phyloP scores from a whole-genome alignment of 192 early-diverging fungal genomes.

The Dispira parvispora region DNA sequence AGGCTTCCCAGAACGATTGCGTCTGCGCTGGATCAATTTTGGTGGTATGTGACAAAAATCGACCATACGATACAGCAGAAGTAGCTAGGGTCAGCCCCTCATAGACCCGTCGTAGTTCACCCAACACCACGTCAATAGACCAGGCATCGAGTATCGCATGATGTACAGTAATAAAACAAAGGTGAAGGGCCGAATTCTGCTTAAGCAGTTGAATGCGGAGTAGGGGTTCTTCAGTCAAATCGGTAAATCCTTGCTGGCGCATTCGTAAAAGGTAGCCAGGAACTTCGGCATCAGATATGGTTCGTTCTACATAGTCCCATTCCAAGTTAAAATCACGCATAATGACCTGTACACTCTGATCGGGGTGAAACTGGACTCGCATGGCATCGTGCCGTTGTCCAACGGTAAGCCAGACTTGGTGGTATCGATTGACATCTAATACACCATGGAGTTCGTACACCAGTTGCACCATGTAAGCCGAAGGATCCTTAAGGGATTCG shows the following conservation, averaged over 20 bases:
- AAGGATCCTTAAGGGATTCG: conserved; percentile 3
- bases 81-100: neutral
- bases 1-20: conserved; percentile 4
- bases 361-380: neutral
- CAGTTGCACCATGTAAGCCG: conserved; percentile 8
- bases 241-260: neutral
- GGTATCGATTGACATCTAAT: neutral
- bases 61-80: too few species aligned
- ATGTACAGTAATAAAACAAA: neutral
- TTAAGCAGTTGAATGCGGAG: neutral
- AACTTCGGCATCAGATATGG: neutral
- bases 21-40: neutral
- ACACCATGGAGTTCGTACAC: neutral
- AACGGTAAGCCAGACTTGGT: neutral
- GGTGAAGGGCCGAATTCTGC: neutral
- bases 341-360: neutral
- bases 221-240: neutral
- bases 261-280: neutral
- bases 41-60: too few species aligned
- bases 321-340: neutral
- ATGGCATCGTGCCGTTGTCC: neutral
- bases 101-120: neutral
- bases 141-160: conserved; percentile 11
- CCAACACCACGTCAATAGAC: conserved; percentile 1
- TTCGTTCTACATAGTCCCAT: neutral